Conservation (phyloP, 2,329 filamentous ascomycete species). For the Aspergillus flavus region DNA sequence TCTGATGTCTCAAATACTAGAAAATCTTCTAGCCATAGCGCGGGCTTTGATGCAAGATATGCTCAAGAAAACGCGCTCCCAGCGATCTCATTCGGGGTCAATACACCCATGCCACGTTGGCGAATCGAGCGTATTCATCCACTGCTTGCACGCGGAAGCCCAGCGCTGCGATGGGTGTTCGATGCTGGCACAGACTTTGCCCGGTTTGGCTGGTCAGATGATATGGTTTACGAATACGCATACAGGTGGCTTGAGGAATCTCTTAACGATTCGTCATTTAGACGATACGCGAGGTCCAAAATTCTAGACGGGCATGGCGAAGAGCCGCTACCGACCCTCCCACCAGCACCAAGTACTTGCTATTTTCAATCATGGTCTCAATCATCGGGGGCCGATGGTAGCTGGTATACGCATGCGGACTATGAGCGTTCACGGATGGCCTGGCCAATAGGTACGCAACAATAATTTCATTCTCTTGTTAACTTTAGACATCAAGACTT, state of each 20-base stretch:
- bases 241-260: slow-evolving; percentile 22
- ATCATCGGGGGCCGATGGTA: not conserved
- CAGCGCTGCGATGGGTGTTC: slow-evolving; percentile 21
- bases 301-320: slow-evolving; percentile 15
- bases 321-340: slow-evolving; percentile 27
- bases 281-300: slow-evolving; percentile 16
- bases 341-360: slow-evolving; percentile 12
- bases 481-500: not conserved
- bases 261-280: slow-evolving; percentile 15
- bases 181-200: slow-evolving; percentile 19
- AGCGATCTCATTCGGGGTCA: not conserved
- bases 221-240: slow-evolving; percentile 23
- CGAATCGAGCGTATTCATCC: slow-evolving; percentile 10
- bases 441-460: not conserved
- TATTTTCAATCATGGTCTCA: not conserved
- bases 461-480: not conserved
- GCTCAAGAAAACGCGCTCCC: not conserved
- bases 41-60: not conserved
- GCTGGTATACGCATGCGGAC: not conserved
- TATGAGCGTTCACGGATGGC: slow-evolving; percentile 15
- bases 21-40: not conserved
- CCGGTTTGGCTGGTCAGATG: slow-evolving; percentile 7
- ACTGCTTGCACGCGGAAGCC: not conserved
- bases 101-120: slow-evolving; percentile 14
- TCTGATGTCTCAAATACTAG: not conserved